These are phyloP conservation scores for Sporobolus alterniflorus DNA, from an alignment of 202 grass and related monocot species.

Conservation along the genomic window DNA sequence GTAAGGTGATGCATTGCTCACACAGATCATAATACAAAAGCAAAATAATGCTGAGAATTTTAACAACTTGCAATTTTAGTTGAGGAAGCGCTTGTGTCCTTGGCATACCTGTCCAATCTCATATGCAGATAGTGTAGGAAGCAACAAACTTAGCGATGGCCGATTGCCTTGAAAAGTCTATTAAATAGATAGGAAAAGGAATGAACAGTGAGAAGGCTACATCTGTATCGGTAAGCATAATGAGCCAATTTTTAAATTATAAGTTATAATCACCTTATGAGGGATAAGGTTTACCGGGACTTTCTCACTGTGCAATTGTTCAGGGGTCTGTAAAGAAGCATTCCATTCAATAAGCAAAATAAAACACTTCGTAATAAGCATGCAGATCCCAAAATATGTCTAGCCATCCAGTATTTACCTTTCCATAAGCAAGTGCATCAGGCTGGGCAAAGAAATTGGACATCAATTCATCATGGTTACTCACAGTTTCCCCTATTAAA, in stretches of 20 bases:
- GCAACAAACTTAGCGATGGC: slow-evolving; percentile 88
- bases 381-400: background rate
- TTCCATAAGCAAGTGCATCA: slow-evolving; percentile 99
- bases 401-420: slow-evolving; percentile 56
- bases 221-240: slow-evolving; percentile 21
- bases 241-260: background rate
- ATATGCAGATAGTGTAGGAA: slow-evolving; percentile 81
- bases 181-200: slow-evolving; percentile 13
- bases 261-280: slow-evolving; percentile 71
- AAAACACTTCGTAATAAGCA: slow-evolving; percentile 11
- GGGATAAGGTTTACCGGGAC: slow-evolving; percentile 80
- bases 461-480: slow-evolving; percentile 98
- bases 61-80: slow-evolving; percentile 3
- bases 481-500: slow-evolving; percentile 86
- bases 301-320: slow-evolving; percentile 76
- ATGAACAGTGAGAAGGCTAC: slow-evolving; percentile 1
- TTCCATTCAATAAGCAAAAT: slow-evolving; percentile 27
- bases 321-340: slow-evolving; percentile 68
- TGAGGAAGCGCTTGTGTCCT: background rate
- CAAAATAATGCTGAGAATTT: slow-evolving; percentile 16
- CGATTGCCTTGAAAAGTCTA: slow-evolving; percentile 93
- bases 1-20: background rate
- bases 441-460: slow-evolving; percentile 99
- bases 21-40: background rate
- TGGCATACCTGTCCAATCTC: slow-evolving; percentile 84